Base-by-base conservation (phyloP, 2,329 filamentous ascomycete species). In the Cordyceps militaris region DNA sequence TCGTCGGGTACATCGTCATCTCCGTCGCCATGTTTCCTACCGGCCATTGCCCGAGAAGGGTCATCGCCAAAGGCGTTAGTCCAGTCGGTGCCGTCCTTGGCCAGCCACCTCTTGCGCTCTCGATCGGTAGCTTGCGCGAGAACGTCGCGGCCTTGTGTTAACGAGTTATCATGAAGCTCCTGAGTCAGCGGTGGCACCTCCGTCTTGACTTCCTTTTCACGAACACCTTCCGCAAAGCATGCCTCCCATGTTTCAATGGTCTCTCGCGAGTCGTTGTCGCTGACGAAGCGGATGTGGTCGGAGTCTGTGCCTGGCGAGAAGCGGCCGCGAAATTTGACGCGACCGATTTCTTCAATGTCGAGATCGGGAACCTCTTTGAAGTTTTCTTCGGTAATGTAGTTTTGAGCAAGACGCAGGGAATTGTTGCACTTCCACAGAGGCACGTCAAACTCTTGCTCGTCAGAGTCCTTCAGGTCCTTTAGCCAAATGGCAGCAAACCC, bases 201-300 rank as follows among this genome's bases (percentile, higher is more conserved):
- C 24, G 85, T 80, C 10, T 81, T 75, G 1, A 97, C 90, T 28
- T 84, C 80, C 57, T 85, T 81, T 14, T 79, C 73, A 2, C 94
- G 84, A 0, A 96, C 89, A 13, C 93, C 93, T 70, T 97, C 92
- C 0, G 91, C 85, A 42, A 88, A 83, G 69, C 93, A 97, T 0
- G 91, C 89, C 71, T 97, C 91, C 91, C 92, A 97, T 0, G 88
- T 89, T 74, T 97, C 93, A 62, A 90, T 96, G 0, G 92, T 97
- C 76, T 97, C 94, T 32, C 93, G 86, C 1, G 88, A 87, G 68
- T 96, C 86, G 66, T 96, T 96, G 70, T 95, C 89, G 49, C 85
- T 82, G 23, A 96, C 86, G 64, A 96, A 97, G 1, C 79, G 79
- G 63, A 89, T 81, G 68, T 97, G 94, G 19, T 90, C 88, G 56